These are phyloP conservation scores for Colletotrichum kahawae DNA, from an alignment of 2,329 filamentous ascomycete species.

Conservation along the genomic window DNA sequence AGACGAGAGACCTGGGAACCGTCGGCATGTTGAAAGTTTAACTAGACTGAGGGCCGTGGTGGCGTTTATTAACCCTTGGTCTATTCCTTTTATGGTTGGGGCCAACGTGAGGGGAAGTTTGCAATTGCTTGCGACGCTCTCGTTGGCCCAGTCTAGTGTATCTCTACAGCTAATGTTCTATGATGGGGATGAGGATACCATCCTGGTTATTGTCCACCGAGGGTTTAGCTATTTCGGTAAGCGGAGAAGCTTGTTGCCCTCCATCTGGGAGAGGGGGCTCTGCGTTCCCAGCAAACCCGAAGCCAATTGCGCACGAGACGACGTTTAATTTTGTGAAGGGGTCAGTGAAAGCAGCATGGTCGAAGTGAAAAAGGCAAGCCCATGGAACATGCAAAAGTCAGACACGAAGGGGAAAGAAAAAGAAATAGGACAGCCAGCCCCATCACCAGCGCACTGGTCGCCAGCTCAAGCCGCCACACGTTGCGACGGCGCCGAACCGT, in stretches of 20 bases:
- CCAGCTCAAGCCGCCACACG: background rate
- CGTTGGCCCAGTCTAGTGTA: background rate
- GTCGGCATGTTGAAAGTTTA: background rate
- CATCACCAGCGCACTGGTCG: background rate
- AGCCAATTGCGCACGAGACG: background rate
- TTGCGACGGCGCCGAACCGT: background rate
- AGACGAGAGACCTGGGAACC: background rate
- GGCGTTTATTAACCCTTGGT: conserved; percentile 1
- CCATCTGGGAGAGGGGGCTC: background rate
- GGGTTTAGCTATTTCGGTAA: background rate
- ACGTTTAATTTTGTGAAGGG: background rate
- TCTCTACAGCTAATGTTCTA: background rate
- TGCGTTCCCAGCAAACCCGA: background rate
- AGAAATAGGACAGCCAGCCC: background rate
- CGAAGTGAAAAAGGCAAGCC: background rate
- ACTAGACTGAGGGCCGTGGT: background rate
- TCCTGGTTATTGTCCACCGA: background rate
- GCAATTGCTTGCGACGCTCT: background rate
- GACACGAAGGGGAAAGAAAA: background rate
- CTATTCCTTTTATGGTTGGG: background rate
- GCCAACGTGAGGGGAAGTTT: background rate
- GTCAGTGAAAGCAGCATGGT: background rate
- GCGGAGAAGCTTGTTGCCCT: background rate
- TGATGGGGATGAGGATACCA: background rate
- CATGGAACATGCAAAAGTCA: background rate